Evolutionary conservation across 1,139 yeast species (phyloP).

Genomic region (Debaryomycetaceae sp.): DNA sequence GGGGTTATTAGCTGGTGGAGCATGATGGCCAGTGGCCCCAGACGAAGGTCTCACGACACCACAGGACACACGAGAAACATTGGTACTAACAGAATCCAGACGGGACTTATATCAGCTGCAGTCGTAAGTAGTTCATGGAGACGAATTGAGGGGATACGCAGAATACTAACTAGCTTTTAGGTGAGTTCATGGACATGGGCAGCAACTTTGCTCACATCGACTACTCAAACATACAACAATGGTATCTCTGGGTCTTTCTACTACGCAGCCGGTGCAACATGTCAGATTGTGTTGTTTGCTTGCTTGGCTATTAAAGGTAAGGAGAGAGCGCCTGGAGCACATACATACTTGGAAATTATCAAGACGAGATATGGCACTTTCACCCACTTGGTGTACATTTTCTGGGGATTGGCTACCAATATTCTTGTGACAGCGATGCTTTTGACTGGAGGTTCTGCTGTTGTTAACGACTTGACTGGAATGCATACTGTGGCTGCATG

Average conservation of each 20-base stretch:
- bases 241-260: constrained; percentile 63
- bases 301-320: constrained; percentile 55
- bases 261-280: constrained; percentile 54
- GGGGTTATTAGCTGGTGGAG: no score
- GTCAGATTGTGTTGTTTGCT: constrained; percentile 50
- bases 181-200: constrained; percentile 96
- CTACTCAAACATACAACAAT: constrained; percentile 72
- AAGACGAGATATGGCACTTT: constrained; percentile 49
- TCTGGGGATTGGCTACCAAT: constrained; percentile 84
- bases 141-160: background rate
- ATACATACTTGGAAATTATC: constrained; percentile 54
- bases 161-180: background rate
- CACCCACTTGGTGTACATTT: constrained; percentile 67
- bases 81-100: constrained; percentile 12
- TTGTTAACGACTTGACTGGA: constrained; percentile 72
- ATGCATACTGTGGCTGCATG: constrained; percentile 81
- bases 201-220: constrained; percentile 73
- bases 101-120: constrained; percentile 79
- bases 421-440: constrained; percentile 85
- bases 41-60: background rate
- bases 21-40: no score
- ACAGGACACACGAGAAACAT: background rate
- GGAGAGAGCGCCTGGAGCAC: constrained; percentile 56
- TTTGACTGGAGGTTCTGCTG: constrained; percentile 82
- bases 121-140: constrained; percentile 29